Evolutionary conservation across 306 rosid species (phyloP).

Genomic region (Begonia loranthoides): DNA sequence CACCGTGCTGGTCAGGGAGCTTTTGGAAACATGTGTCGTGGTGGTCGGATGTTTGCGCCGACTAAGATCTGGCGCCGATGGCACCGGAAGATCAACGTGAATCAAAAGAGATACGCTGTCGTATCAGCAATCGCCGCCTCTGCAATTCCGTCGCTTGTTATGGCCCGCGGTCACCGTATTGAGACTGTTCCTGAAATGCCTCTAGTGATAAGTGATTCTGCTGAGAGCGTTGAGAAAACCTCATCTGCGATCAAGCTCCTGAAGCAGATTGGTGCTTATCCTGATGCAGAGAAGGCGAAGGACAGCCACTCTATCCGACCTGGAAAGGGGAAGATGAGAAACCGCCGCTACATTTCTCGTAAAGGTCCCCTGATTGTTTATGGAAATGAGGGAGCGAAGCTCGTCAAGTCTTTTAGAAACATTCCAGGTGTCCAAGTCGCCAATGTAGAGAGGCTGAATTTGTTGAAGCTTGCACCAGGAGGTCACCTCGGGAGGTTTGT

Average conservation of each 20-base stretch:
- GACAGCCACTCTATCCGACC: conserved; percentile 26
- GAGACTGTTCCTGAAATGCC: conserved; percentile 26
- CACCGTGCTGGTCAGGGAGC: conserved; percentile 29
- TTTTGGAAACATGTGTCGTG: conserved; percentile 27
- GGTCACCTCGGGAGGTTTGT: conserved; percentile 32
- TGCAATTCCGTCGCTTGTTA: conserved; percentile 22
- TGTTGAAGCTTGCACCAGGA: conserved; percentile 33
- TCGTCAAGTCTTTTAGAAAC: conserved; percentile 25
- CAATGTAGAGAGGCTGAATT: conserved; percentile 28
- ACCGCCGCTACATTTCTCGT: conserved; percentile 21
- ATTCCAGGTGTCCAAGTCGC: conserved; percentile 23
- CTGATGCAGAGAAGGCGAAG: conserved; percentile 26
- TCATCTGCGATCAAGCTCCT: conserved; percentile 21
- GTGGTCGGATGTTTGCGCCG: conserved; percentile 29
- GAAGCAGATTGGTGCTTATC: conserved; percentile 22
- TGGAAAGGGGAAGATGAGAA: conserved; percentile 29
- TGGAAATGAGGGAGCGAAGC: conserved; percentile 28
- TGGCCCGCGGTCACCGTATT: conserved; percentile 23
- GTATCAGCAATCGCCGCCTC: conserved; percentile 28
- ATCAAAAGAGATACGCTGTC: conserved; percentile 24
- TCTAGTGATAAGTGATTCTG: conserved; percentile 19
- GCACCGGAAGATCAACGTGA: conserved; percentile 26
- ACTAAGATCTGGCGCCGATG: conserved; percentile 32
- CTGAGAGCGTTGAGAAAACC: conserved; percentile 24
- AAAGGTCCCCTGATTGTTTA: conserved; percentile 30